Evolutionary conservation across 2,329 filamentous ascomycete genomes (phyloP).

Genomic region (Phyllosticta paracitricarpa): DNA sequence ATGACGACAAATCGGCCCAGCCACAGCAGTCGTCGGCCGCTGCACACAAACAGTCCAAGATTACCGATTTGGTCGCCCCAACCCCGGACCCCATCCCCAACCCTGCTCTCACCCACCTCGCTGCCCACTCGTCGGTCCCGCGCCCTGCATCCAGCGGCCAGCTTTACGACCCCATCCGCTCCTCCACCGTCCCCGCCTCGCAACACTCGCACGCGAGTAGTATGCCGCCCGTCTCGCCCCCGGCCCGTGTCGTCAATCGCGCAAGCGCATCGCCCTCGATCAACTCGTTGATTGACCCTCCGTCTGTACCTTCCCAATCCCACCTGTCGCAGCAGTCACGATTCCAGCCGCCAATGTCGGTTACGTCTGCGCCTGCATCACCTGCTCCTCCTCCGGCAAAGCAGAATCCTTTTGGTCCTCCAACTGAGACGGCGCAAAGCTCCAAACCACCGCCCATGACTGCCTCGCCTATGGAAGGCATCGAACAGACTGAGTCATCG

Average conservation of each 20-base stretch:
- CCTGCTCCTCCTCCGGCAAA: conserved; percentile 17
- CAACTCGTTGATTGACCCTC: conserved; percentile 75
- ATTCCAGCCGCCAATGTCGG: conserved; percentile 24
- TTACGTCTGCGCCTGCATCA: conserved; percentile 31
- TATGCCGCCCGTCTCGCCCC: conserved; percentile 38
- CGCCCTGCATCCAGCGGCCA: conserved; percentile 59
- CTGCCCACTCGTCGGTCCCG: conserved; percentile 38
- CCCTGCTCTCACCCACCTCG: conserved; percentile 26
- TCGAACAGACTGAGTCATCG: conserved; percentile 19
- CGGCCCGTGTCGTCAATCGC: conserved; percentile 45
- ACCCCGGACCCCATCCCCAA: conserved; percentile 21
- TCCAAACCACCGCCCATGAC: conserved; percentile 5
- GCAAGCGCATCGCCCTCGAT: conserved; percentile 90
- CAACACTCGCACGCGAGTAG: conserved; percentile 31
- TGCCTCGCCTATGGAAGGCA: conserved; percentile 25
- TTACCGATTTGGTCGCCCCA: conserved; percentile 29
- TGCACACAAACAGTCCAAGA: conserved; percentile 27
- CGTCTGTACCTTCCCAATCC: conserved; percentile 31
- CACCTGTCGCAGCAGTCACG: conserved; percentile 10
- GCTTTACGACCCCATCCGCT: conserved; percentile 83
- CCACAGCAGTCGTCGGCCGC: conserved; percentile 16
- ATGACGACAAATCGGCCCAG: conserved; percentile 13
- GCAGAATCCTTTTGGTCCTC: conserved; percentile 7
- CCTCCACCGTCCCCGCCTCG: conserved; percentile 36
- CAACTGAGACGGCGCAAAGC: not conserved